phyloP scores from a whole-genome alignment of 345 rosid species.

The Dipteronia dyeriana region DNA sequence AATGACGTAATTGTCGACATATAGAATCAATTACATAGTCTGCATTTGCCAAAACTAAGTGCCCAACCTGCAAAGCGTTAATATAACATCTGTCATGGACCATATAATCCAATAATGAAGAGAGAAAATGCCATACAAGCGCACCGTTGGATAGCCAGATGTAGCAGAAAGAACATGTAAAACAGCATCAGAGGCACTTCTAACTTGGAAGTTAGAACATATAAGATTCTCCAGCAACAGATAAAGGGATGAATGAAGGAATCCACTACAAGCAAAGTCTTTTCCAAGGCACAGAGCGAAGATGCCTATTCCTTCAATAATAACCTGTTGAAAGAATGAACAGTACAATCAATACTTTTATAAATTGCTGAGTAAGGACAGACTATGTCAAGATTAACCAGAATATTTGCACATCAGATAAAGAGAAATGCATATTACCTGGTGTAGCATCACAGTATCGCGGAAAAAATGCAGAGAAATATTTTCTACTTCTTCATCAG shows the following conservation, averaged over 20 bases:
- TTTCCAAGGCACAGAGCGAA: conserved; percentile 73
- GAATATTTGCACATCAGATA: not conserved
- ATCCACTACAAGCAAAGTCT: conserved; percentile 78
- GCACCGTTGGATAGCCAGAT: conserved; percentile 68
- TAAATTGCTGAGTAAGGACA: not conserved
- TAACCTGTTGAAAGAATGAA: conserved; percentile 50
- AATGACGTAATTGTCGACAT: conserved; percentile 83
- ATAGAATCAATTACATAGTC: conserved; percentile 89
- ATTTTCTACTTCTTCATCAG: conserved; percentile 48
- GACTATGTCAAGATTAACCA: not conserved
- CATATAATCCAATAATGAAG: conserved; percentile 13
- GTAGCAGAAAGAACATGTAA: conserved; percentile 62
- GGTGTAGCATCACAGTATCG: conserved; percentile 80
- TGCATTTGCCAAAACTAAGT: conserved; percentile 85
- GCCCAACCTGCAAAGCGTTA: conserved; percentile 66
- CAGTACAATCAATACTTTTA: conserved; percentile 9
- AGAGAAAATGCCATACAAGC: conserved; percentile 26
- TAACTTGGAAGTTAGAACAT: conserved; percentile 67
- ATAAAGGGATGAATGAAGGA: conserved; percentile 87
- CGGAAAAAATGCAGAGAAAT: conserved; percentile 55
- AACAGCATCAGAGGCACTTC: conserved; percentile 77
- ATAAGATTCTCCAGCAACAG: conserved; percentile 82
- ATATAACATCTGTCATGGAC: conserved; percentile 14
- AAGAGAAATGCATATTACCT: conserved; percentile 42
- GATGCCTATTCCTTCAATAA: conserved; percentile 81